These are phyloP conservation scores for Candida sanyaensis DNA, from an alignment of 1,139 yeast genomes.

Conservation along the genomic window DNA sequence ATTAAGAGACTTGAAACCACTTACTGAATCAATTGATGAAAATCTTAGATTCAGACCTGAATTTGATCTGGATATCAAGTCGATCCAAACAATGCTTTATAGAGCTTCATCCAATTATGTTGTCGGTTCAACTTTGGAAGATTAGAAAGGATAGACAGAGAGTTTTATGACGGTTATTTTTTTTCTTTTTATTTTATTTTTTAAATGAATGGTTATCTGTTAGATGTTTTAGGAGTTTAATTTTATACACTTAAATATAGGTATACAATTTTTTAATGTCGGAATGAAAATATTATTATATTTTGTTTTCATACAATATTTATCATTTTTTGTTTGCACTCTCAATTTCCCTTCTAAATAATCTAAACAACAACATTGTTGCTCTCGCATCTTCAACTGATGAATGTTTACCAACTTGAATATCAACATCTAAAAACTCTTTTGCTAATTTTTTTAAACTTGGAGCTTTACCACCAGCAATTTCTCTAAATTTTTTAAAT, in stretches of 20 bases:
- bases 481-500: slow-evolving; percentile 57
- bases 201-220: no score
- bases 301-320: not conserved
- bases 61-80: slow-evolving; percentile 22
- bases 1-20: slow-evolving; percentile 19
- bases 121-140: slow-evolving; percentile 40
- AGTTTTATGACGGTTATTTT: no score
- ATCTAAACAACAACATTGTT: slow-evolving; percentile 74
- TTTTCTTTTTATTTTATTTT: no score
- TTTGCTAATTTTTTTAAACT: slow-evolving; percentile 65
- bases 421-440: slow-evolving; percentile 57
- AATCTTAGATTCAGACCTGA: slow-evolving; percentile 16
- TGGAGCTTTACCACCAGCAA: slow-evolving; percentile 70
- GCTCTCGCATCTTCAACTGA: slow-evolving; percentile 92
- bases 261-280: not conserved
- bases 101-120: slow-evolving; percentile 41
- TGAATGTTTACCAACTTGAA: slow-evolving; percentile 79
- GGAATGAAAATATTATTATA: not conserved
- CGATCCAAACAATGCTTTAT: slow-evolving; percentile 38
- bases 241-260: no score
- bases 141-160: slow-evolving; percentile 16
- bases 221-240: no score
- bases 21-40: slow-evolving; percentile 16
- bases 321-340: slow-evolving; percentile 12
- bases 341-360: slow-evolving; percentile 65